Evolutionary conservation across 257 asterid genomes (phyloP), one percentile per base, ranked within the genome.

Genomic region (Capsicum rhomboideum): DNA sequence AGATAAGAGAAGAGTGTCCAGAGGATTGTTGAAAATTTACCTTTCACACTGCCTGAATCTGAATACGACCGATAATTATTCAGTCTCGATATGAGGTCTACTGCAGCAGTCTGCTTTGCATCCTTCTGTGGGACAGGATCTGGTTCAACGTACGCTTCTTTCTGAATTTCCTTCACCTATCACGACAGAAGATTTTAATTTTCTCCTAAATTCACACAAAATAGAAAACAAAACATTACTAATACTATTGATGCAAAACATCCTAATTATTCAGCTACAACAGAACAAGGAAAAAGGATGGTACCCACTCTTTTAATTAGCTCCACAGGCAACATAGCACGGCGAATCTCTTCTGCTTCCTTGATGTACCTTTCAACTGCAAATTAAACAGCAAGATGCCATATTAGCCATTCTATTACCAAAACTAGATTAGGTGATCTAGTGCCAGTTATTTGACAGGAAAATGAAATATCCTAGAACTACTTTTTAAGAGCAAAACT

Each of bases 281-380:
- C 79, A 0, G 8, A 46, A 46, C 59, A 74, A 21, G n/a, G 44
- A 26, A 74, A 44, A 44, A 23, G 37, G 81, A 12, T 71, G 2
- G 61, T 56, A 82, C 97, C 50, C 83, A 94, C 99, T 86, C 99
- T 96, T 89, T 68, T 89, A 83, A 96, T 94, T 79, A 96, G 95
- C 84, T 96, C 94, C 83, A 90, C 87, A 37, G 99, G 99, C 71
- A 94, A 85, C 96, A 94, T 88, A 59, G 90, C 75, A 14, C 91
- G 96, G 1, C 98, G 92, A 69, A 94, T 90, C 84, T 92, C 97
- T 88, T 91, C 97, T 50, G 98, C 93, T 88, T 93, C 99, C 90
- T 85, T 91, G 55, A 93, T 85, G 69, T 91, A 88, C 83, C 91
- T 83, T 52, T 92, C 83, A 87, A 89, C 98, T 96, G 98, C 79